Evolutionary conservation across 495 filamentous ascomycete genomes (phyloP).

Genomic region (Aspergillus affinis): DNA sequence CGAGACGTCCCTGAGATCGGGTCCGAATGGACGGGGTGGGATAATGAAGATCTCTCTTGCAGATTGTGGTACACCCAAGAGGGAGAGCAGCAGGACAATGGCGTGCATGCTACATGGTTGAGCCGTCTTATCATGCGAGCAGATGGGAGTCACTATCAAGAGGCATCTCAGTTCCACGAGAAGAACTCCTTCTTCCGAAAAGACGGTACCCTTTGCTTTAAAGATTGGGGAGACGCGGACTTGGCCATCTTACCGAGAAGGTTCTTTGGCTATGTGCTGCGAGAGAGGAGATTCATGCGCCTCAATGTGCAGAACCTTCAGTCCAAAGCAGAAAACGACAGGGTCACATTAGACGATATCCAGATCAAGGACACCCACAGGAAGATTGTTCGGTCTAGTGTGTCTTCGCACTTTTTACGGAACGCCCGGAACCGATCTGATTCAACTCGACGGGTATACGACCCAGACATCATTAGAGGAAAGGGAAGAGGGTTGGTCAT

Average conservation of each 20-base stretch:
- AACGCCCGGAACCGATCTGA: neutral
- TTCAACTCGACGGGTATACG: neutral
- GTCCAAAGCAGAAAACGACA: neutral
- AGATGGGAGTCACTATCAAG: neutral
- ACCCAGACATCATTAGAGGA: conserved; percentile 1
- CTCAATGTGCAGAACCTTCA: neutral
- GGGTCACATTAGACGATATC: neutral
- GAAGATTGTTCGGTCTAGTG: conserved; percentile 1
- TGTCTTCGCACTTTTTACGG: neutral
- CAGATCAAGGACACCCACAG: neutral
- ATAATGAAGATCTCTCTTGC: neutral
- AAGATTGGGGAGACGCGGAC: neutral
- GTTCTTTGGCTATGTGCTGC: neutral
- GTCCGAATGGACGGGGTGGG: neutral
- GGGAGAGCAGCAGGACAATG: neutral
- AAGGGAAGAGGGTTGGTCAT: conserved; percentile 2
- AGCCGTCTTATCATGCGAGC: neutral
- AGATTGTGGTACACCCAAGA: neutral
- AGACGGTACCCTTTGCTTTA: neutral
- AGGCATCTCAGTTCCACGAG: neutral
- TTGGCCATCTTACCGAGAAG: neutral
- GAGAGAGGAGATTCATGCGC: neutral
- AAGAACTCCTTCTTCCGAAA: neutral
- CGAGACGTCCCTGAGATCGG: neutral
- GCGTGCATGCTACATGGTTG: neutral